A percentile compares a stretch with the other conserved stretches of the same genome.
Evolutionary conservation across 1,139 yeast species (phyloP).

Genomic region (Debaryomyces subglobosus): DNA sequence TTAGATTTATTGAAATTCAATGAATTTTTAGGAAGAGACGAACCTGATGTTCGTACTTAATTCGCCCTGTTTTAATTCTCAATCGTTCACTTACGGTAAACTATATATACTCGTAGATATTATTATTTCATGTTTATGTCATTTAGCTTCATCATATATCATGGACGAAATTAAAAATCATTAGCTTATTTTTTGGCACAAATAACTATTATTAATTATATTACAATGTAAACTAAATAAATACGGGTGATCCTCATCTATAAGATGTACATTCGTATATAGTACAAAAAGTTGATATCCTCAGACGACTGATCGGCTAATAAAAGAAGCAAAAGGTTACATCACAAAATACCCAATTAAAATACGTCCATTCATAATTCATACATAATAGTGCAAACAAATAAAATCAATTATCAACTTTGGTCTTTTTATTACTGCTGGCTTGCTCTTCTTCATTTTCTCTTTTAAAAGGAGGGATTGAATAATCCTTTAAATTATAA

Average conservation of each 20-base stretch:
- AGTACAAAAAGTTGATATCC: background rate
- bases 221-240: background rate
- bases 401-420: constrained; percentile 10
- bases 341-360: background rate
- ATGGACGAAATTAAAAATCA: background rate
- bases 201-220: background rate
- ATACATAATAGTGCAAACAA: background rate
- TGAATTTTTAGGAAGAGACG: constrained; percentile 75
- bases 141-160: background rate
- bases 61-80: background rate
- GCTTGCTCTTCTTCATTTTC: constrained; percentile 22
- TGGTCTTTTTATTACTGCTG: constrained; percentile 16
- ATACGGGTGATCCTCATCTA: background rate
- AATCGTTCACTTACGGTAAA: background rate
- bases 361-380: constrained; percentile 4
- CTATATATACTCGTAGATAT: background rate
- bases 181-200: background rate
- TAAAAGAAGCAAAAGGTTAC: background rate
- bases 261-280: background rate
- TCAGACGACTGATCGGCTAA: background rate
- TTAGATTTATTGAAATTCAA: constrained; percentile 71
- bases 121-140: background rate
- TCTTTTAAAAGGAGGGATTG: constrained; percentile 29
- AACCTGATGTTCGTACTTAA: constrained; percentile 89
- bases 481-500: constrained; percentile 25